phyloP scores from a whole-genome alignment of 2,329 filamentous ascomycete genomes.

The Stagonosporopsis rhizophila region DNA sequence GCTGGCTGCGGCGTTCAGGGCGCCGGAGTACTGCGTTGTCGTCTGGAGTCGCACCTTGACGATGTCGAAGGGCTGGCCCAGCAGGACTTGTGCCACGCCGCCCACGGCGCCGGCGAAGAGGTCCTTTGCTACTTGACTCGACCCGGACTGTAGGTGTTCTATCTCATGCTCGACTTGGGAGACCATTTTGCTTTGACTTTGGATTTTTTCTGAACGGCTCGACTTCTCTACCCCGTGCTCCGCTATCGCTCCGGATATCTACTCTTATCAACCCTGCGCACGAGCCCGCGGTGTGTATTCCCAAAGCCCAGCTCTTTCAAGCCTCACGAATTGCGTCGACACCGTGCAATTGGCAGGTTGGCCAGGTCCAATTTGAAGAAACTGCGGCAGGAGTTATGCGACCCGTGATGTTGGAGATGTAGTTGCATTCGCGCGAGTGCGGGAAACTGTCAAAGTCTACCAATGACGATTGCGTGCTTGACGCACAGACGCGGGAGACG shows the following conservation, averaged over 20 bases:
- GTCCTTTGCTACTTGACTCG: conserved; percentile 74
- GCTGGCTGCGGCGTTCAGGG: conserved; percentile 77
- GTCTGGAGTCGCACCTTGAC: conserved; percentile 98
- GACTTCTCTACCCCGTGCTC: neutral
- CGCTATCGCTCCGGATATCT: conserved; percentile 5
- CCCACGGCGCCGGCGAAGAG: conserved; percentile 89
- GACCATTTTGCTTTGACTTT: conserved; percentile 13
- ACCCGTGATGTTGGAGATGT: conserved; percentile 3
- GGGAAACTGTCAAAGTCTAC: conserved; percentile 12
- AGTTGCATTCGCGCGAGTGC: conserved; percentile 1
- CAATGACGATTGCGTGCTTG: conserved; percentile 21
- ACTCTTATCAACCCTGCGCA: conserved; percentile 9
- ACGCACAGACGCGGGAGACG: conserved; percentile 18
- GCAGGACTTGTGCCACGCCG: conserved; percentile 89
- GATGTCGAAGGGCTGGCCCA: conserved; percentile 72
- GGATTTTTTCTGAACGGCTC: neutral
- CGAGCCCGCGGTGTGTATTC: neutral
- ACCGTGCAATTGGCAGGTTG: neutral
- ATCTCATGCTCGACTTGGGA: conserved; percentile 50
- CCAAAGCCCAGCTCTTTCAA: neutral
- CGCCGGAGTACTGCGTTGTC: conserved; percentile 78
- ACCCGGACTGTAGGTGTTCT: conserved; percentile 42
- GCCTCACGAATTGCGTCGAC: neutral
- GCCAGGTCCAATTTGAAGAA: no score
- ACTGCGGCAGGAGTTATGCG: neutral